Percentiles rank a stretch among this genome's conserved stretches.
Conservation (phyloP, 208 protist genomes). For the Leptomonas seymouri region DNA sequence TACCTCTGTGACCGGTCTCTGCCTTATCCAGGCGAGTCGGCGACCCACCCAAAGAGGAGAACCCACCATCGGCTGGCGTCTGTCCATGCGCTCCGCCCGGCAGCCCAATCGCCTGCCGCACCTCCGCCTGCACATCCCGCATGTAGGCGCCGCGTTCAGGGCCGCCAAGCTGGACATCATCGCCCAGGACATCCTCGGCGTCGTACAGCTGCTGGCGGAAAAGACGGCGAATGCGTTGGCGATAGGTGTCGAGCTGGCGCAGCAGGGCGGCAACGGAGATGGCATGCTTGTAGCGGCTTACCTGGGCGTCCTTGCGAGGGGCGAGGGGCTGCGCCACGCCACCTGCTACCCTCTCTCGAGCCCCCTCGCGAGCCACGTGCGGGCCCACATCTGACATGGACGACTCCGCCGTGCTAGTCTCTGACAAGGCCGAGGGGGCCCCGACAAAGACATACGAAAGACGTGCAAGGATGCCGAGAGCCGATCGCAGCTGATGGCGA, state of each 20-base stretch:
- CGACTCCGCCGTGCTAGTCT: not conserved
- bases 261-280: conserved; percentile 44
- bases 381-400: not conserved
- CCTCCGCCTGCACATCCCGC: conserved; percentile 51
- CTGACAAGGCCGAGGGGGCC: not conserved
- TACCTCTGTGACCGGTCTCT: not conserved
- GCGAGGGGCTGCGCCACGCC: not conserved
- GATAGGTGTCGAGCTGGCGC: conserved; percentile 67
- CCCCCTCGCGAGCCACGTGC: not conserved
- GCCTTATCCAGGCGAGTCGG: not conserved
- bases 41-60: conserved; percentile 9
- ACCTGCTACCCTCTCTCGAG: not conserved
- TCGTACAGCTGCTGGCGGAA: conserved; percentile 89
- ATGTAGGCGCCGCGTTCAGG: conserved; percentile 41
- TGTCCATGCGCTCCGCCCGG: conserved; percentile 20
- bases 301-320: not conserved
- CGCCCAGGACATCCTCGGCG: conserved; percentile 80
- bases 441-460: conserved; percentile 30
- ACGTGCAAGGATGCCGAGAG: conserved; percentile 20
- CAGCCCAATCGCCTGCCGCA: conserved; percentile 52
- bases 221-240: conserved; percentile 48
- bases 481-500: conserved; percentile 22
- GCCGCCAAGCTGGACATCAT: conserved; percentile 32
- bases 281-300: conserved; percentile 12
- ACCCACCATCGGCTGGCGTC: conserved; percentile 1